Base-by-base conservation (phyloP, 2,329 filamentous ascomycete species). In the Ophiocordyceps camponoti-rufipedis region DNA sequence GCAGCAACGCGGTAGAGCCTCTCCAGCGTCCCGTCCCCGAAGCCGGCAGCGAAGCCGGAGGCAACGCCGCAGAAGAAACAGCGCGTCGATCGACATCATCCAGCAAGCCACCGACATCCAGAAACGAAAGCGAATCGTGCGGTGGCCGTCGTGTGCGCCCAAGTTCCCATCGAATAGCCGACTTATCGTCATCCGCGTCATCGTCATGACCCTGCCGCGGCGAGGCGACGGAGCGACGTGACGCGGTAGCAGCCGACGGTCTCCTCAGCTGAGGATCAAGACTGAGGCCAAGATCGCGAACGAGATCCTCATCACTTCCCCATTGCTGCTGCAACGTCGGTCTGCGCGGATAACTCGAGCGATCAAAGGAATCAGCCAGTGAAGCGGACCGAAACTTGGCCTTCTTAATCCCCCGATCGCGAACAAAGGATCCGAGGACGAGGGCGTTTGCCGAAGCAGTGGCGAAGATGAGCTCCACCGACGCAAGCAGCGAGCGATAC, bases 231-330 rank as follows among this genome's bases (percentile, higher is more conserved):
- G 23, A 23, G 23, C 23, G 23, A 23, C 23, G 23, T 23, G 23
- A 23, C 23, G 23, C 23, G 23, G 23, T 12, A 14, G 12, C 32
- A 35, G 32, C 12, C 2, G 56, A 58, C 2, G 51, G 54, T 11
- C 67, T 62, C 31, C 71, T 67, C 16, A 79, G 56, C 46, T 72
- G 67, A 1, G 68, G 68, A 38, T 72, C 67, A 4, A 78, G 71
- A 12, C 82, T 75, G 38, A 89, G 75, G 8, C 89, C 88, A 4
- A 94, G 56, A 48, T 80, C 84, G 44, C 82, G 71, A 5, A 93
- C 86, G 1, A 96, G 73, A 57, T 96, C 86, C 56, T 93, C 87
- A 54, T 96, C 89, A 53, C 86, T 94, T 41, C 85, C 87, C 80
- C 84, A 89, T 46, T 84, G 76, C 44, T 75, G 74, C 48, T 79